These are phyloP conservation scores for Tricholoma saponaceum DNA, from an alignment of 768 basidiomycete genomes.

Conservation along the genomic window DNA sequence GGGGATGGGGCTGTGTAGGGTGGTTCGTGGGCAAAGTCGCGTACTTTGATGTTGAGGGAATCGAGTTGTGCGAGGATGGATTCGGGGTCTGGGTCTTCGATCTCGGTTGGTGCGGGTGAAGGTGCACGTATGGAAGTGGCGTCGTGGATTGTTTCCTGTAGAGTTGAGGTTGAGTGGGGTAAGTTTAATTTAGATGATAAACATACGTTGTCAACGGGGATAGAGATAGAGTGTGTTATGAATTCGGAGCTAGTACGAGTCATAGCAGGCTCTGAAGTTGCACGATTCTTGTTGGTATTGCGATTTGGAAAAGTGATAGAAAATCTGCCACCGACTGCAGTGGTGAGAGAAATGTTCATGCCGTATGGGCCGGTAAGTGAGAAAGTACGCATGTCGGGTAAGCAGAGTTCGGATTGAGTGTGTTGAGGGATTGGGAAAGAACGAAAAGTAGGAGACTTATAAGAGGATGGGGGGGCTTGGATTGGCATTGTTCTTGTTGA, in stretches of 20 bases:
- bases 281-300: conserved; percentile 2
- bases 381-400: conserved; percentile 12
- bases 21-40: conserved; percentile 34
- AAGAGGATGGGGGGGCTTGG: conserved; percentile 8
- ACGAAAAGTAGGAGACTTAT: conserved; percentile 7
- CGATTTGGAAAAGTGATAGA: conserved; percentile 9
- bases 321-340: conserved; percentile 4
- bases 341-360: conserved; percentile 12
- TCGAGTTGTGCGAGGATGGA: conserved; percentile 24
- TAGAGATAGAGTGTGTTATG: conserved; percentile 1
- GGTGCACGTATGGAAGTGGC: conserved; percentile 13
- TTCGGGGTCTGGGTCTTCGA: conserved; percentile 33
- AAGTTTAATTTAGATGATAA: not conserved
- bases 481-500: conserved; percentile 14
- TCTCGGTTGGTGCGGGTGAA: conserved; percentile 34
- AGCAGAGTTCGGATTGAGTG: conserved; percentile 1
- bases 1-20: not conserved
- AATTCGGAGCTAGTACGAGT: not conserved
- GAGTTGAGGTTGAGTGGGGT: not conserved
- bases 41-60: conserved; percentile 33
- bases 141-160: not conserved
- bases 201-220: conserved; percentile 9
- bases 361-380: conserved; percentile 11
- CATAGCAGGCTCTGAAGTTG: conserved; percentile 11
- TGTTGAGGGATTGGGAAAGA: not conserved